phyloP scores from a whole-genome alignment of 2,329 filamentous ascomycete species.

The Ceratocystis papillata region DNA sequence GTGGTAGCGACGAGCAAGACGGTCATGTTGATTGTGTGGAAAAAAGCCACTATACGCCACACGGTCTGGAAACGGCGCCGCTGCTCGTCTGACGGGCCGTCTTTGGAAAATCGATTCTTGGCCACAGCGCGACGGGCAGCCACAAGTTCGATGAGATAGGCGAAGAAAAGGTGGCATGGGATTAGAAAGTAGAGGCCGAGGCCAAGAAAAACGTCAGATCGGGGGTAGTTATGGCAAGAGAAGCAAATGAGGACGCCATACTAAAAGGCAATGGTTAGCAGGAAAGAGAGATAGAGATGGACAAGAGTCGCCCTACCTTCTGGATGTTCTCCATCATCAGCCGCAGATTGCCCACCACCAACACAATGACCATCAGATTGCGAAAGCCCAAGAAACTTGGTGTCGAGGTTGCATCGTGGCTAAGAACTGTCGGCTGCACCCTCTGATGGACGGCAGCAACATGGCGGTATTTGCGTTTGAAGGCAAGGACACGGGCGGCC shows the following conservation, averaged over 20 bases:
- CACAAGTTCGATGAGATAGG: conserved; percentile 76
- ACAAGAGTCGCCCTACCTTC: conserved; percentile 48
- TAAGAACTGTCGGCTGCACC: conserved; percentile 66
- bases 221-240: conserved; percentile 75
- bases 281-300: not conserved
- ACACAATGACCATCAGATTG: conserved; percentile 89
- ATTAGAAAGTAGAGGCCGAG: conserved; percentile 73
- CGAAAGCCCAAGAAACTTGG: conserved; percentile 89
- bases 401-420: conserved; percentile 61
- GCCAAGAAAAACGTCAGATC: conserved; percentile 65
- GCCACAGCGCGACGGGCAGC: conserved; percentile 67
- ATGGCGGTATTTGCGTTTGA: conserved; percentile 66
- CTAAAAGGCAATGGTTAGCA: conserved; percentile 36
- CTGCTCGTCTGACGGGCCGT: conserved; percentile 44
- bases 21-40: conserved; percentile 74
- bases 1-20: conserved; percentile 71
- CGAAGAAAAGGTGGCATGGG: conserved; percentile 80
- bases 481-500: conserved; percentile 20
- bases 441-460: conserved; percentile 73
- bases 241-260: conserved; percentile 94
- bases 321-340: conserved; percentile 95
- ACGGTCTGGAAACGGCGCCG: conserved; percentile 57
- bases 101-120: conserved; percentile 34
- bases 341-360: conserved; percentile 86
- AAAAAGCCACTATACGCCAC: conserved; percentile 70